These are phyloP conservation scores for Aegilops umbellulata DNA, from an alignment of 176 grass and related monocot species.

Conservation along the genomic window DNA sequence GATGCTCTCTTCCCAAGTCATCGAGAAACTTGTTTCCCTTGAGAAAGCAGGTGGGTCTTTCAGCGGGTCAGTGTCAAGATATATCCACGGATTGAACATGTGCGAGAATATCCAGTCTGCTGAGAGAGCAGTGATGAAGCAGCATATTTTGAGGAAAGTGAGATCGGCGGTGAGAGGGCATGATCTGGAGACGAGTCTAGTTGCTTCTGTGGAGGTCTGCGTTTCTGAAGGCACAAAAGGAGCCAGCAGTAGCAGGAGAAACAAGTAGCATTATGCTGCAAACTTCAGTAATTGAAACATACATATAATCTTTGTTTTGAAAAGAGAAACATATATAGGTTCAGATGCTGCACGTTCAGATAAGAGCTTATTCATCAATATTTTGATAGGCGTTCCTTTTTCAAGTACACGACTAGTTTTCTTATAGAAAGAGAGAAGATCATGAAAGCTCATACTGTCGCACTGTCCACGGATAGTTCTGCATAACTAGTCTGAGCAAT, in stretches of 20 bases:
- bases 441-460: not conserved
- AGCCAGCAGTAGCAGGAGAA: constrained; percentile 52
- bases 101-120: constrained; percentile 62
- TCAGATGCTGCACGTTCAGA: not conserved
- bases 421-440: not conserved
- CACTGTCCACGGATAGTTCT: not conserved
- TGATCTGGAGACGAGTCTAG: constrained; percentile 42
- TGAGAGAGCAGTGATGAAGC: constrained; percentile 67
- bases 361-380: not conserved
- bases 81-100: constrained; percentile 74
- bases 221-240: constrained; percentile 46
- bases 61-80: constrained; percentile 54
- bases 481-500: not conserved
- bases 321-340: not conserved
- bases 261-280: constrained; percentile 24
- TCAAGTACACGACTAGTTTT: not conserved
- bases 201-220: constrained; percentile 53
- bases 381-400: not conserved
- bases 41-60: constrained; percentile 59
- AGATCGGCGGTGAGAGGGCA: constrained; percentile 47
- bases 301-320: not conserved
- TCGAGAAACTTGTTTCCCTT: constrained; percentile 56
- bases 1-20: constrained; percentile 49
- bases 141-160: constrained; percentile 73
- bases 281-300: not conserved